Evolutionary conservation across 2,329 filamentous ascomycete species (phyloP).

Genomic region (Aspergillus carbonarius): DNA sequence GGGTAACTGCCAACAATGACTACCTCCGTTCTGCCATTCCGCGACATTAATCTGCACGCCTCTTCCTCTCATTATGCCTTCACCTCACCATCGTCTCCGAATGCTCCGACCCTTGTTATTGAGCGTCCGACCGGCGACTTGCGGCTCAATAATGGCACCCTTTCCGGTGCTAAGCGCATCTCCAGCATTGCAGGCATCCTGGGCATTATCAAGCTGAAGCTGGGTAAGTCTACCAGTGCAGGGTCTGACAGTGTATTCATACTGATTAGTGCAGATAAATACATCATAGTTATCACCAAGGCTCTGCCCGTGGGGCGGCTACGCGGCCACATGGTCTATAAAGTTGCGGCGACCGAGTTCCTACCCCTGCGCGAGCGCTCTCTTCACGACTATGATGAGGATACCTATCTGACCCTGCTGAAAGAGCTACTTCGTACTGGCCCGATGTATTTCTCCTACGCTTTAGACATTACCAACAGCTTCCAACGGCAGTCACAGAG

Average conservation of each 20-base stretch:
- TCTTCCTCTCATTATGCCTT: conserved; percentile 93
- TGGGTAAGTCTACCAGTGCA: conserved; percentile 60
- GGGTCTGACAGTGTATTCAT: neutral
- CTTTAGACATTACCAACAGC: conserved; percentile 91
- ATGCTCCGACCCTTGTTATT: conserved; percentile 81
- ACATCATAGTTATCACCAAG: conserved; percentile 95
- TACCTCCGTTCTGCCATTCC: conserved; percentile 64
- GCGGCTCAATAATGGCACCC: conserved; percentile 74
- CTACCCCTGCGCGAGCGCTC: conserved; percentile 89
- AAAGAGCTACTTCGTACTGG: conserved; percentile 77
- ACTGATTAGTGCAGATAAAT: conserved; percentile 66
- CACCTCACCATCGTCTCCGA: conserved; percentile 88
- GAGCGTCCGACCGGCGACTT: conserved; percentile 92
- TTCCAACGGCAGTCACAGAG: conserved; percentile 89
- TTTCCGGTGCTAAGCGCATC: conserved; percentile 76
- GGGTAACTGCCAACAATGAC: conserved; percentile 30
- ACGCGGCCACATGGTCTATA: conserved; percentile 96
- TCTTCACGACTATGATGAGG: conserved; percentile 89
- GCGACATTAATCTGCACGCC: conserved; percentile 95
- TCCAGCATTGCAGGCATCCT: conserved; percentile 94
- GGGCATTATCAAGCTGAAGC: conserved; percentile 86
- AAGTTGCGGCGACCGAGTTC: conserved; percentile 85
- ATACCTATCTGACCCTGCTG: conserved; percentile 80
- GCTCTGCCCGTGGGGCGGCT: conserved; percentile 85
- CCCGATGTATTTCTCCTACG: conserved; percentile 98